These are phyloP conservation scores for Axilococcus clingmanii DNA, from an alignment of 139 green algal species.

Conservation along the genomic window DNA sequence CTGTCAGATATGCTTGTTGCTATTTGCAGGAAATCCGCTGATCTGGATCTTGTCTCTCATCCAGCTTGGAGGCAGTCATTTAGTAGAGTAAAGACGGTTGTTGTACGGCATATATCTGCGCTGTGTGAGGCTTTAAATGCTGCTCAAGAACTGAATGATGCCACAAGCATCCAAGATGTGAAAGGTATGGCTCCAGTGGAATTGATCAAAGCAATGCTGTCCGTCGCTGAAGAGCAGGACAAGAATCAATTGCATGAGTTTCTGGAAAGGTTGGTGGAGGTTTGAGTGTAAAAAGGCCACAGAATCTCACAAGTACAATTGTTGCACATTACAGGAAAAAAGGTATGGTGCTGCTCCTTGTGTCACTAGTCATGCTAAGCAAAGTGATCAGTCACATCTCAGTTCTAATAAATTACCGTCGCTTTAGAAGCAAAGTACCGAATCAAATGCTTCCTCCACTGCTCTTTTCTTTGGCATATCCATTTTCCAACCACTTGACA, in stretches of 20 bases:
- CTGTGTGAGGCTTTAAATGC: not conserved
- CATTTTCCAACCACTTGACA: conserved; percentile 18
- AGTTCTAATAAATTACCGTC: no score
- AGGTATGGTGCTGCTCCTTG: no score
- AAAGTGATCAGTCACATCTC: no score
- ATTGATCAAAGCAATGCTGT: not conserved
- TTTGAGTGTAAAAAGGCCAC: no score
- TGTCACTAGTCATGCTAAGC: no score
- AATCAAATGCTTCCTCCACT: conserved; percentile 18
- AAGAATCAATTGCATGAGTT: no score
- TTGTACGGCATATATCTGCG: conserved; percentile 22
- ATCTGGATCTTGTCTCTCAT: conserved; percentile 17
- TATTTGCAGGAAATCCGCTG: conserved; percentile 39
- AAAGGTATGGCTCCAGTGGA: conserved; percentile 2
- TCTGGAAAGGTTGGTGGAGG: no score
- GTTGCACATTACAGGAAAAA: no score
- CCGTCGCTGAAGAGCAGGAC: no score
- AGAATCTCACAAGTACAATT: no score
- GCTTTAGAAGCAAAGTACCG: conserved; percentile 7
- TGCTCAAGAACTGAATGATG: not conserved
- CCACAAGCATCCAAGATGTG: not conserved
- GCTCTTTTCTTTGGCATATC: conserved; percentile 16
- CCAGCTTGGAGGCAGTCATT: conserved; percentile 16
- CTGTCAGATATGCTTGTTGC: conserved; percentile 37
- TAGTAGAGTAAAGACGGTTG: conserved; percentile 11